Evolutionary conservation across 768 basidiomycete species (phyloP).

Genomic region (Melanogaster broomeanus): DNA sequence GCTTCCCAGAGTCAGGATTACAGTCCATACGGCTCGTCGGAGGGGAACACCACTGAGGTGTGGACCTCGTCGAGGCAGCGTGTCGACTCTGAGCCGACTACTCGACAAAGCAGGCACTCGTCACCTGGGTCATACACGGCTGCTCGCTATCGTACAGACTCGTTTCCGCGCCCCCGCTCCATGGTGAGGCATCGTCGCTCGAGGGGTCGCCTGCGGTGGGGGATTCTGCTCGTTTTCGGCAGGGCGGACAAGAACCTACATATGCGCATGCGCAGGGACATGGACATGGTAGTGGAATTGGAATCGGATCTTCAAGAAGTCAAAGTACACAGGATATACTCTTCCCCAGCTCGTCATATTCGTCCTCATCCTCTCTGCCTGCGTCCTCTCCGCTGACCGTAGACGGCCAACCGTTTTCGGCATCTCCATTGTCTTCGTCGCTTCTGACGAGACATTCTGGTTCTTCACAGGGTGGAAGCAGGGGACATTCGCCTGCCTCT

Average conservation of each 20-base stretch:
- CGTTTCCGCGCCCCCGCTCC: slow-evolving; percentile 14
- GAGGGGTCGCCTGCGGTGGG: slow-evolving; percentile 11
- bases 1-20: neutral
- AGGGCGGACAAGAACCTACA: neutral
- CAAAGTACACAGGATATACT: slow-evolving; percentile 11
- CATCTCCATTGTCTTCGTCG: slow-evolving; percentile 12
- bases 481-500: slow-evolving; percentile 11
- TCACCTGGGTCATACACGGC: neutral
- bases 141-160: slow-evolving; percentile 3
- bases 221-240: neutral
- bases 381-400: no score
- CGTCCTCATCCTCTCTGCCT: slow-evolving; percentile 11
- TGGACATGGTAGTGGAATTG: no score
- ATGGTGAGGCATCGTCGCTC: neutral
- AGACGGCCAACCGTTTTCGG: slow-evolving; percentile 1
- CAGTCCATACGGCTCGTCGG: slow-evolving; percentile 8
- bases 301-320: neutral
- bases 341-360: slow-evolving; percentile 12
- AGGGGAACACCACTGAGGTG: slow-evolving; percentile 12
- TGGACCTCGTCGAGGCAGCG: slow-evolving; percentile 21
- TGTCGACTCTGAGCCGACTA: slow-evolving; percentile 1
- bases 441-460: neutral
- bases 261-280: slow-evolving; percentile 1
- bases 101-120: slow-evolving; percentile 2
- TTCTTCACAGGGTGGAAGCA: neutral